A percentile compares a stretch with the other conserved stretches of the same genome.
phyloP scores from a whole-genome alignment of 2,329 filamentous ascomycete species.

The Colletotrichum sp. region DNA sequence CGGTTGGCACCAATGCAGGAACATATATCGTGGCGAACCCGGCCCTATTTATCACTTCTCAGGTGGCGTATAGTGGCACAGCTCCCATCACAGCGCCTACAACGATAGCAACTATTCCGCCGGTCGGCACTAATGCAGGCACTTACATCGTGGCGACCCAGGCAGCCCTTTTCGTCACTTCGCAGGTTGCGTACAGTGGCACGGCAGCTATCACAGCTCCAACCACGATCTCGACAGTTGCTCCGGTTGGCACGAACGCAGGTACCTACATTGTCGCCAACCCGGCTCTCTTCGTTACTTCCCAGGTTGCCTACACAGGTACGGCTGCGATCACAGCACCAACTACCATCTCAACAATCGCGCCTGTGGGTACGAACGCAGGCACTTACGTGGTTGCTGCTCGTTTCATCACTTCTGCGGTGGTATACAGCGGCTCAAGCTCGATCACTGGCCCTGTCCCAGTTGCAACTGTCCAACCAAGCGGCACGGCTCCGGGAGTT shows the following conservation, averaged over 20 bases:
- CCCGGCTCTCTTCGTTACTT: neutral
- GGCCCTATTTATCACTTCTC: neutral
- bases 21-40: constrained; percentile 8
- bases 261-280: constrained; percentile 14
- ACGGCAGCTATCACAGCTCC: neutral
- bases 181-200: neutral
- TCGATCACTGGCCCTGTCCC: neutral
- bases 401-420: neutral
- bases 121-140: neutral
- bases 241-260: neutral
- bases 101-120: constrained; percentile 2
- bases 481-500: constrained; percentile 4
- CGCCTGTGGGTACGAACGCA: neutral
- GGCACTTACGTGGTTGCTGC: constrained; percentile 9
- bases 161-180: neutral
- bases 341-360: neutral
- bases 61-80: neutral
- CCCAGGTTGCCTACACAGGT: neutral
- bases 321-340: constrained; percentile 4
- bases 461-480: constrained; percentile 3
- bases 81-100: neutral
- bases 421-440: neutral
- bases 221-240: constrained; percentile 1
- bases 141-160: constrained; percentile 6
- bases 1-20: neutral